Base-by-base conservation (phyloP, 805 yeast genomes). In the Candida incommunis region DNA sequence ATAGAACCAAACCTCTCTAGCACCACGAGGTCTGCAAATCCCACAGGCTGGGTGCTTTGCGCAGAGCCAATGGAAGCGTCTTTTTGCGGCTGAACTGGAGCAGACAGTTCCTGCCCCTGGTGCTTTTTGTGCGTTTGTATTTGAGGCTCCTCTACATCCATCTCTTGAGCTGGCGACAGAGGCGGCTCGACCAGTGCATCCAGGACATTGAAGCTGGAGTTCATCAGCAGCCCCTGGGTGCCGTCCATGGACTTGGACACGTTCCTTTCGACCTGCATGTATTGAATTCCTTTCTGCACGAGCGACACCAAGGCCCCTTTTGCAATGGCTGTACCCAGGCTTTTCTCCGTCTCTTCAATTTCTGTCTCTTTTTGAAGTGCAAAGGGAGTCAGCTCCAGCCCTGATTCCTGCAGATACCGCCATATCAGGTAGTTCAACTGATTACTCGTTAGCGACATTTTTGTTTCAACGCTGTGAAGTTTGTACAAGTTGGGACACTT, bases 341-440 rank as follows among this genome's bases (percentile, higher is more conserved):
- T 63, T 2, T 60, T 59, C 41, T 78, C 95, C 48, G 74, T 71
- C 20, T 69, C 68, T 49, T 75, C 69, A 9, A 82, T 79, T 20
- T 71, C 65, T 0, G 90, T 68, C 52, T 83, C 88, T 51, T 82
- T 80, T 50, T 82, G 84, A 23, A 92, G 63, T 0, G 96, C 94
- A 55, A 72, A 76, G 0, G 95, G 87, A 1, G 92, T 70, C 20
- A 84, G 69, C 43, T 83, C 88, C 34, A 71, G 62, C 11, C 71
- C 71, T 44, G 59, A 55, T 60, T 92, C 97, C 57, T 86, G 95
- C 31, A 87, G 70, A 57, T 90, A 92, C 49, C 96, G 67, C 95
- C 96, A 92, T 45, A 90, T 75, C 53, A 92, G 71, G 59, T 90
- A 90, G 67, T 90, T 92, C 45, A 90, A 73, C 62, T 87, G 94